phyloP scores from a whole-genome alignment of 352 stramenopile genomes.

The Globisporangium spinosum region DNA sequence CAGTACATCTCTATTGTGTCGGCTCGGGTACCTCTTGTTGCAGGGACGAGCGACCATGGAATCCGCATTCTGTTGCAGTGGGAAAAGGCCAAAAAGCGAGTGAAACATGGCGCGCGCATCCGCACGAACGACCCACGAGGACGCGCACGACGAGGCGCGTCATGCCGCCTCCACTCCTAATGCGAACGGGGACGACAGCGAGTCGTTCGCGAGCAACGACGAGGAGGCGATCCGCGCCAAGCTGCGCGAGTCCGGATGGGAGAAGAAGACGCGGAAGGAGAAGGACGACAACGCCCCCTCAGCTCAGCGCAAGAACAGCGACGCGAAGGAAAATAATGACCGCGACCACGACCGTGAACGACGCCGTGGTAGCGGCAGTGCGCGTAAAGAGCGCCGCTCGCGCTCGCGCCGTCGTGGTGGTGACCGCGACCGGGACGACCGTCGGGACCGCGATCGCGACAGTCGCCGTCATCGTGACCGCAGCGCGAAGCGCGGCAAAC shows the following conservation, averaged over 20 bases:
- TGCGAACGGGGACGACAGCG: not conserved
- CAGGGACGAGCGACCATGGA: not conserved
- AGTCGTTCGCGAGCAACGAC: conserved; percentile 29
- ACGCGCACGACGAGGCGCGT: conserved; percentile 12
- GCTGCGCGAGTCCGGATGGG: conserved; percentile 63
- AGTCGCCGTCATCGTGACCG: conserved; percentile 30
- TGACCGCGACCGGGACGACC: not conserved
- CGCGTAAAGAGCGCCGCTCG: conserved; percentile 21
- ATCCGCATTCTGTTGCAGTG: conserved; percentile 8
- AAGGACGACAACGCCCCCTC: conserved; percentile 21
- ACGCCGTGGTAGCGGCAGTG: conserved; percentile 10
- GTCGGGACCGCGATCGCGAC: conserved; percentile 19
- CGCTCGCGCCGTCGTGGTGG: conserved; percentile 20
- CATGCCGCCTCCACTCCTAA: not conserved
- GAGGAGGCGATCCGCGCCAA: conserved; percentile 73
- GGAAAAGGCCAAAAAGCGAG: not conserved
- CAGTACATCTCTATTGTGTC: not conserved
- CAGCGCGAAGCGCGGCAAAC: conserved; percentile 24
- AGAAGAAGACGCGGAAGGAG: conserved; percentile 42
- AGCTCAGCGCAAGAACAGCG: conserved; percentile 18
- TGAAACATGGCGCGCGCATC: conserved; percentile 12
- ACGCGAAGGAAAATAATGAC: conserved; percentile 1
- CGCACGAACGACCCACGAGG: conserved; percentile 1
- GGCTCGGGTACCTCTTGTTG: not conserved
- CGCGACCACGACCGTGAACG: conserved; percentile 9